Base-by-base conservation (phyloP, 1,139 yeast species). In the Taphrina wiesneri region DNA sequence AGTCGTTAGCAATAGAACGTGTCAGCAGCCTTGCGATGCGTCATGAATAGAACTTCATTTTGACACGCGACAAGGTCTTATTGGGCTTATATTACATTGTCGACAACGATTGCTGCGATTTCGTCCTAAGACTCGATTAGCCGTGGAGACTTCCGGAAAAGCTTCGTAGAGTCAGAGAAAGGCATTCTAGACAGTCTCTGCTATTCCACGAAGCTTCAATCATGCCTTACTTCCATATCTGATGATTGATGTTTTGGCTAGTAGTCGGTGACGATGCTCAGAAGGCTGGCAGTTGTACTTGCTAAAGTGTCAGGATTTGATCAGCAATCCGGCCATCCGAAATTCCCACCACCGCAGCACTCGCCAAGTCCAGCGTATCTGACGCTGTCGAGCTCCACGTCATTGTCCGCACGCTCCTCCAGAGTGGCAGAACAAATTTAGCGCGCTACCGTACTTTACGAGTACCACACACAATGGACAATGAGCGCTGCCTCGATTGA, bases 51-150 rank as follows among this genome's bases (percentile, higher is more conserved):
- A 39, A 39, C 17, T 19, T 25, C 17, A 17, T 9, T 23, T 21
- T 13, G 9, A 3, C 51, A 45, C 30, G 30, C 30, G 51, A 21
- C 30, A 45, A 45, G 51, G 30, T 15, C 5, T 13, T 26, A 15
- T n/a, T 4, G 19, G n/a, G 36, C 7, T 49, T 6, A 17, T n/a
- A n/a, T 51, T 60, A 60, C 64, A 60, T 60, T 60, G 64, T 60
- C 64, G 52, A 49, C 56, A 60, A 60, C 64, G 64, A 60, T 60
- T 51, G 64, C 64, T 26, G 64, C 64, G 52, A 60, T 60, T 51
- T 60, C 64, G 57, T 60, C 64, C 64, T 60, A 39, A 54, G 13
- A 13, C 32, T 23, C 34, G 17, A 15, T 54, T 39, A 54, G 59
- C 39, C 59, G 11, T 23, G 54, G 19, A 49, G 21, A 11, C 49